Base-by-base conservation (phyloP, 306 rosid genomes). In the Neltuma alba region DNA sequence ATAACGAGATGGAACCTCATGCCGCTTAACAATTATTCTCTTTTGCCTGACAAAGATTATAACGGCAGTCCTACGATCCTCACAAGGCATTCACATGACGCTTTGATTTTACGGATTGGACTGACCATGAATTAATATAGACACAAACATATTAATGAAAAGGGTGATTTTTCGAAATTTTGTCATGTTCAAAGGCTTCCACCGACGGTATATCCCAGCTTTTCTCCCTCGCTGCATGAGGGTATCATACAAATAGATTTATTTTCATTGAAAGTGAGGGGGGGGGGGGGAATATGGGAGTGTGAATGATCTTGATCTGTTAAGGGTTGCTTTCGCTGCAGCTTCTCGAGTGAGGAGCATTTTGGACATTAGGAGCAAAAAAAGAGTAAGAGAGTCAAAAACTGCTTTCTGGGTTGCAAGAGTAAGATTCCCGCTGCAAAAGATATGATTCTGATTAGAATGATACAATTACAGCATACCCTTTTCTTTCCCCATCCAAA, bases 321-420 rank as follows among this genome's bases (percentile, higher is more conserved):
- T 80, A 80, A 50, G 85, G 83, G 89, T 83, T 73, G 85, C 81
- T 83, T 73, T 86, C 85, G 14, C 54, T 33, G 78, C 52, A 60
- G 74, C 68, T 47, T 47, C 60, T 70, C 33, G 33, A 57, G 14
- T 9, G 61, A 2, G 77, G 71, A 76, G 78, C 72, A 82, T 38
- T 44, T 79, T 72, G 81, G 58, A 60, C 72, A 76, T 63, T 82
- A 58, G 34, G 66, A 28, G 37, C 37, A 13, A 60, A 28, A 60
- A 14, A 6, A 60, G 37, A 3, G 13, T 27, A 57, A 64, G 81
- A 80, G 76, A 79, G 91, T 89, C 90, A 87, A 86, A 85, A 86
- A 25, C 67, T 23, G 41, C 62, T 69, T 67, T 82, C 81, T 75
- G 45, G 34, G 76, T 77, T 83, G 54, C 34, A 79, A 40, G 86